A percentile compares a stretch with the other conserved stretches of the same genome.
Conservation (phyloP, 1,284 basidiomycete genomes). For the Papiliotrema nemorosa region DNA sequence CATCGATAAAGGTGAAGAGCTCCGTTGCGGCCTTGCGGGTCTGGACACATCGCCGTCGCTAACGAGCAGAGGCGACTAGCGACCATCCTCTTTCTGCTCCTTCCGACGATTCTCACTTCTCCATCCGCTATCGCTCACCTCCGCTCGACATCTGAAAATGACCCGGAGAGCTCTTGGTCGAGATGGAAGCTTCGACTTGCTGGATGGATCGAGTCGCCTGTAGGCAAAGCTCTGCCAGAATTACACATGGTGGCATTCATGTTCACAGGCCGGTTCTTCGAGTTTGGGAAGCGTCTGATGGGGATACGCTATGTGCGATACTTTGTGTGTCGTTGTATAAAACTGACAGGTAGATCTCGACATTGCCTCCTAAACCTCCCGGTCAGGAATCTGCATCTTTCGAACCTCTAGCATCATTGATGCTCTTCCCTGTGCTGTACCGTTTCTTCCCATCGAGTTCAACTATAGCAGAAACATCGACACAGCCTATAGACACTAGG, state of each 20-base stretch:
- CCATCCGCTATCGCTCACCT: conserved; percentile 45
- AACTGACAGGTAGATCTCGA: conserved; percentile 58
- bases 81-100: conserved; percentile 59
- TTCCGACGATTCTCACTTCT: conserved; percentile 57
- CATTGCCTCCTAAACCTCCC: conserved; percentile 60
- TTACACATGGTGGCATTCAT: conserved; percentile 80
- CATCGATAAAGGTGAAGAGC: conserved; percentile 22
- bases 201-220: conserved; percentile 31
- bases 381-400: conserved; percentile 74
- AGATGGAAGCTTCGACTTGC: conserved; percentile 15
- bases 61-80: conserved; percentile 53
- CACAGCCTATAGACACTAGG: no score
- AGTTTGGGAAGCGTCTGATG: conserved; percentile 66
- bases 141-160: conserved; percentile 37
- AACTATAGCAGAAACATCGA: no score
- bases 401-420: conserved; percentile 73
- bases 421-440: conserved; percentile 65
- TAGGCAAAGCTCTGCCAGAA: conserved; percentile 52
- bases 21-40: neutral
- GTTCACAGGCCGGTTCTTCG: conserved; percentile 73
- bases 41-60: neutral
- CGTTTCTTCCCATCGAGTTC: conserved; percentile 51
- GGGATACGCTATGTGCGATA: conserved; percentile 66
- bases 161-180: neutral
- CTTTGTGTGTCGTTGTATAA: neutral